Base-by-base conservation (phyloP, 2,329 filamentous ascomycete species). In the Cladosporium cucumerinum region DNA sequence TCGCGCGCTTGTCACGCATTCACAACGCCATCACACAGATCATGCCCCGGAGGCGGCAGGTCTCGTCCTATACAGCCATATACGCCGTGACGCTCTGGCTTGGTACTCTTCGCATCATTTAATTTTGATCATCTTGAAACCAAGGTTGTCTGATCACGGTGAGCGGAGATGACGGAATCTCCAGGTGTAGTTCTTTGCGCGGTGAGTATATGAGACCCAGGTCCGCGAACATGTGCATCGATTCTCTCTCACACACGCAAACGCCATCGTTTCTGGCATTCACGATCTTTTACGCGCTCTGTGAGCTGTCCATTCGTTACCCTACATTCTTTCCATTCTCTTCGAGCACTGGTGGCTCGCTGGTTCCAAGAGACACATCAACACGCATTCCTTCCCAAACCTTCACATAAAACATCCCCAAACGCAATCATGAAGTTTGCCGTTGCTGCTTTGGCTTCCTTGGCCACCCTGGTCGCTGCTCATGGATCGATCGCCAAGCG, bases 401-500 rank as follows among this genome's bases (percentile, higher is more conserved):
- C 52, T 64, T 54, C 34, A 36, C 67, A 61, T 65, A 51, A 36
- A 61, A 58, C 46, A 28, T 57, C 49, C 25, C 57, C 58, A 60
- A 59, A 66, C 55, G 51, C 65, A 69, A 74, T 52, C 46, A 75
- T 75, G 74, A 75, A 73, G 71, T 70, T 68, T 67, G 75, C 78
- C 65, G 69, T 82, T 68, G 77, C 79, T 68, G 68, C 82, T 52
- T 39, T 61, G 63, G 79, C 81, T 69, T 76, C 78, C 72, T 72
- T 85, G 52, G 68, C 78, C 68, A 78, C 80, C 66, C 74, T 79
- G 67, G 82, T 81, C 69, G 76, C 80, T 60, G 83, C 78, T 70
- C 84, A 85, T 75, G 83, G 83, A 68, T 81, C 78, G 70, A 78
- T 84, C 73, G 78, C 72, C 65, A 77, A 71, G 52, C 84, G 84